A percentile compares a stretch with the other conserved stretches of the same genome.
These are phyloP conservation scores for Plasmopara muralis DNA, from an alignment of 352 stramenopile species.

Conservation along the genomic window DNA sequence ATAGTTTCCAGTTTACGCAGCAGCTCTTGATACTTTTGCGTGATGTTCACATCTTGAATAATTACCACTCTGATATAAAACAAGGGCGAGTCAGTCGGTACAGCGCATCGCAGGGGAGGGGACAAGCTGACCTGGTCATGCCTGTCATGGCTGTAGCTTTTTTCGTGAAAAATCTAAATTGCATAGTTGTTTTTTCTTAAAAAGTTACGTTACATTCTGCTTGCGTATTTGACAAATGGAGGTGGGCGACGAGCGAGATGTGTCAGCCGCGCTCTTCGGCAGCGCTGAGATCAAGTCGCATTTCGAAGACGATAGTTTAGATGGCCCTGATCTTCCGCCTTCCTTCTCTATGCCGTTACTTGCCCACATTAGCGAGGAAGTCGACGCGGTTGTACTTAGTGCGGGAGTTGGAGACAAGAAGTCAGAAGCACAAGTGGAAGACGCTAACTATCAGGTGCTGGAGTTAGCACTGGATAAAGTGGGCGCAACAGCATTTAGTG, in stretches of 20 bases:
- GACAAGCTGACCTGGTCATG: conserved; percentile 51
- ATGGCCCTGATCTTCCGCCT: conserved; percentile 35
- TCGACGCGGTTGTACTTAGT: conserved; percentile 1
- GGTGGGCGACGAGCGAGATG: conserved; percentile 35
- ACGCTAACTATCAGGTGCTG: background rate
- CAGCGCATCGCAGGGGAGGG: background rate
- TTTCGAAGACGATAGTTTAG: conserved; percentile 53
- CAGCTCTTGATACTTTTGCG: conserved; percentile 82
- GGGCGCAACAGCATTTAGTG: too few species aligned
- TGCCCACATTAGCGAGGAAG: conserved; percentile 17
- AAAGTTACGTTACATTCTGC: too few species aligned
- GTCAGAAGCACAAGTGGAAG: background rate
- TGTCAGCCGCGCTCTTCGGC: conserved; percentile 38
- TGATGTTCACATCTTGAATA: conserved; percentile 72
- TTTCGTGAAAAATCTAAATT: background rate
- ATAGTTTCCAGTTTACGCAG: conserved; percentile 80
- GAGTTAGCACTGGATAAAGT: too few species aligned
- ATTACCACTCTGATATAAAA: conserved; percentile 55
- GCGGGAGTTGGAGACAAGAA: background rate
- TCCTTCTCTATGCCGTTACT: conserved; percentile 44
- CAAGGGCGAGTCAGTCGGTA: conserved; percentile 2
- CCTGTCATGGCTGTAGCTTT: conserved; percentile 37
- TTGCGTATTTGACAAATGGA: conserved; percentile 12
- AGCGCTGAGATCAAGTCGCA: too few species aligned
- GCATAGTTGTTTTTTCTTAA: too few species aligned